Evolutionary conservation across 2,329 filamentous ascomycete genomes (phyloP), one percentile per base, ranked within the genome.

Genomic region (Gaeumannomyces sp.): DNA sequence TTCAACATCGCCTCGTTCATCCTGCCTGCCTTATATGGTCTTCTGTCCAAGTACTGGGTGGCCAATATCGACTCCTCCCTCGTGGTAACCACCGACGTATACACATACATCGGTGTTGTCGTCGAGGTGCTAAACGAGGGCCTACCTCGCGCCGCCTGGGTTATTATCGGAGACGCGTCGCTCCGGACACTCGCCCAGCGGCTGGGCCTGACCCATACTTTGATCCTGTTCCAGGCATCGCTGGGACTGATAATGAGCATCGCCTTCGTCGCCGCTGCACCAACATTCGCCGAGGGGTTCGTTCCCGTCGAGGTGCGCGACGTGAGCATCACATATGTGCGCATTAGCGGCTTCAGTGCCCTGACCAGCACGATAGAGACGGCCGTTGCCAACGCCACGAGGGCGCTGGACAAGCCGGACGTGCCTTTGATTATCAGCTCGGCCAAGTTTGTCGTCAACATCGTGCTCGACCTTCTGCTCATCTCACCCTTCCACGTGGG

Each of bases 41-140:
- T 89, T 0, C 80, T 92, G 0, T 83, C 83, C 61, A 91, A 91
- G 70, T 78, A 90, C 25, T 92, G 88, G 89, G 82, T 92, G 2
- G 87, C 88, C 2, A 82, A 84, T 64, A 89, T 91, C 64, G 86
- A 91, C 72, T 75, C 83, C 0, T 83, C 80, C 1, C 78, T 85
- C 67, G 85, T 90, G 1, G 85, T 83, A 25, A 89, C 85, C 0
- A 89, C 85, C 0, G 86, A 90, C 65, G 77, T 82, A 0, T 90
- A 89, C 73, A 91, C 87, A 0, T 92, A 92, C 72, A 89, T 92
- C 66, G 81, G 83, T 27, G 82, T 86, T 0, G 79, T 91, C 0
- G 84, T 83, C 1, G 86, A 92, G 71, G 87, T 90, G 0, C 74
- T 92, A 22, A 92, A 92, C 68, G 89, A 92, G 72, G 89, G 89